These are phyloP conservation scores for Eimeria tenella DNA, from an alignment of 169 alveolate genomes.

Conservation along the genomic window DNA sequence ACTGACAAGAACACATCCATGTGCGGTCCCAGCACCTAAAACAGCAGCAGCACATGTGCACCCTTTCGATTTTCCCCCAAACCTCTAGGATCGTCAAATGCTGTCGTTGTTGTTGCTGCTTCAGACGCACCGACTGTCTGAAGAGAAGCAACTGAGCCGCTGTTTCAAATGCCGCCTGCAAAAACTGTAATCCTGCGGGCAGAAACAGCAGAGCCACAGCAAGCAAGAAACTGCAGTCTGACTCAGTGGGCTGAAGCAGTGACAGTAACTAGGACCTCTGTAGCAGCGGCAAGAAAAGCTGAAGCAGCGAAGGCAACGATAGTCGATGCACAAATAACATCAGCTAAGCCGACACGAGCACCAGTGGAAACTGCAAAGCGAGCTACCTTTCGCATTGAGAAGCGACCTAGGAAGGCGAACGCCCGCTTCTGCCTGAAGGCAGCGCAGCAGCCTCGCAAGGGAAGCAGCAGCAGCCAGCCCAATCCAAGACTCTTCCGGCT, in stretches of 20 bases:
- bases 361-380: background rate
- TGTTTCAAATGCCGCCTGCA: constrained; percentile 73
- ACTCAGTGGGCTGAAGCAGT: background rate
- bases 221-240: background rate
- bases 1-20: constrained; percentile 70
- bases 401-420: constrained; percentile 53
- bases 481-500: constrained; percentile 71
- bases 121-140: constrained; percentile 68
- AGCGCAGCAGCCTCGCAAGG: constrained; percentile 52
- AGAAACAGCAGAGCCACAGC: background rate
- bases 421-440: constrained; percentile 72
- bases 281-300: background rate
- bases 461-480: constrained; percentile 68
- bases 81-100: background rate
- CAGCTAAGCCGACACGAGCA: background rate
- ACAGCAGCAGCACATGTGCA: background rate
- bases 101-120: background rate
- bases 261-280: background rate
- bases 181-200: constrained; percentile 51
- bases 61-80: background rate
- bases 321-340: background rate
- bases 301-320: background rate
- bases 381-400: constrained; percentile 26
- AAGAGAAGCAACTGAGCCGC: constrained; percentile 74
- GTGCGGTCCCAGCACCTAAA: constrained; percentile 65